Conservation (phyloP, 2,329 filamentous ascomycete species). For the Xylariaceae sp. region DNA sequence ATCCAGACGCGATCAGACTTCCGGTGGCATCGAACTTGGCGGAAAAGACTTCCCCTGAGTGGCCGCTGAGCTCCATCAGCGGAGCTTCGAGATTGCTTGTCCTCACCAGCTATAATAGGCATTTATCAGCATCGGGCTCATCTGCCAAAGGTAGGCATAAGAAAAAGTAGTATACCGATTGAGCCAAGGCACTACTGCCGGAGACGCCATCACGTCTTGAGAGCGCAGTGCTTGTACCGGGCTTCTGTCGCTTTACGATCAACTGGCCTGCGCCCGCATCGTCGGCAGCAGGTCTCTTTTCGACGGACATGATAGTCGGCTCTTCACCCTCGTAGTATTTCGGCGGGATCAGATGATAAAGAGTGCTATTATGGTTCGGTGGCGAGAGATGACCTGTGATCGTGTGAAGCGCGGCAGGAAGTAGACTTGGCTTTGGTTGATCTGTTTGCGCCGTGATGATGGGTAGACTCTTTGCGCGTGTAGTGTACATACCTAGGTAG, state of each 20-base stretch:
- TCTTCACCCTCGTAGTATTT: not conserved
- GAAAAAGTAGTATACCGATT: slow-evolving; percentile 43
- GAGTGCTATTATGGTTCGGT: not conserved
- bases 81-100: slow-evolving; percentile 83
- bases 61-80: slow-evolving; percentile 87
- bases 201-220: slow-evolving; percentile 48
- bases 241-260: slow-evolving; percentile 84
- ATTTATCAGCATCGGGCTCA: not conserved
- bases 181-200: slow-evolving; percentile 43
- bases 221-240: slow-evolving; percentile 47
- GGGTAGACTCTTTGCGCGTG: too few species aligned
- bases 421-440: not conserved
- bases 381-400: not conserved
- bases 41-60: slow-evolving; percentile 82
- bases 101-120: slow-evolving; percentile 58
- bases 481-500: too few species aligned
- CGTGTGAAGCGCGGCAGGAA: not conserved
- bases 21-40: slow-evolving; percentile 87
- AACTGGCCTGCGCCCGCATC: slow-evolving; percentile 76
- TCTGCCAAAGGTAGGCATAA: not conserved
- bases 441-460: not conserved
- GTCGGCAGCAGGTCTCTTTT: slow-evolving; percentile 86
- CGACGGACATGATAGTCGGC: slow-evolving; percentile 67
- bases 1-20: slow-evolving; percentile 85
- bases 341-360: not conserved